A percentile compares a stretch with the other conserved stretches of the same genome.
These are phyloP conservation scores for Adansonia digitata DNA, from an alignment of 345 rosid genomes.

Conservation along the genomic window DNA sequence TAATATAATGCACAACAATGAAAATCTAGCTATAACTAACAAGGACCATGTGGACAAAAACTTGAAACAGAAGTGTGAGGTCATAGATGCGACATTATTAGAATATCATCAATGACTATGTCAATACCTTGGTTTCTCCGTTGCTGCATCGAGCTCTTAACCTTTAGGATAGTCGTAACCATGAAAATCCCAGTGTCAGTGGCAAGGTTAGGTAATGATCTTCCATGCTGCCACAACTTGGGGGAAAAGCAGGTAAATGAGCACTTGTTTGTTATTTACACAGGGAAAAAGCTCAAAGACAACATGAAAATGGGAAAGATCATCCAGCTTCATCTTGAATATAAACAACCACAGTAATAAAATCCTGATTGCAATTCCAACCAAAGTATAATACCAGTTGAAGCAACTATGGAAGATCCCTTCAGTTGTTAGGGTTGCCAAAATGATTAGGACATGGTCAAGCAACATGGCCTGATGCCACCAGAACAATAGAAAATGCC, in stretches of 20 bases:
- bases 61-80: too few species aligned
- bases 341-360: not conserved
- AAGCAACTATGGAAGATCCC: not conserved
- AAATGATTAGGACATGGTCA: not conserved
- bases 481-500: not conserved
- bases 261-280: not conserved
- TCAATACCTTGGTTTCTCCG: not conserved
- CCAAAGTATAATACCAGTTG: not conserved
- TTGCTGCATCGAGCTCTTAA: not conserved
- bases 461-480: not conserved
- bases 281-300: not conserved
- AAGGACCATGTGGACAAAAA: not conserved
- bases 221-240: not conserved
- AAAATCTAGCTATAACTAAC: not conserved
- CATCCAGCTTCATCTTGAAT: not conserved
- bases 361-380: not conserved
- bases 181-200: not conserved
- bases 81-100: not conserved
- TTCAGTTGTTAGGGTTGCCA: not conserved
- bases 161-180: not conserved
- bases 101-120: not conserved
- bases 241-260: not conserved
- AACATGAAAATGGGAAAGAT: not conserved
- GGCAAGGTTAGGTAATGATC: not conserved
- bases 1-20: not conserved